Base-by-base conservation (phyloP, 2,329 filamentous ascomycete genomes). In the Cladosporium phlei region DNA sequence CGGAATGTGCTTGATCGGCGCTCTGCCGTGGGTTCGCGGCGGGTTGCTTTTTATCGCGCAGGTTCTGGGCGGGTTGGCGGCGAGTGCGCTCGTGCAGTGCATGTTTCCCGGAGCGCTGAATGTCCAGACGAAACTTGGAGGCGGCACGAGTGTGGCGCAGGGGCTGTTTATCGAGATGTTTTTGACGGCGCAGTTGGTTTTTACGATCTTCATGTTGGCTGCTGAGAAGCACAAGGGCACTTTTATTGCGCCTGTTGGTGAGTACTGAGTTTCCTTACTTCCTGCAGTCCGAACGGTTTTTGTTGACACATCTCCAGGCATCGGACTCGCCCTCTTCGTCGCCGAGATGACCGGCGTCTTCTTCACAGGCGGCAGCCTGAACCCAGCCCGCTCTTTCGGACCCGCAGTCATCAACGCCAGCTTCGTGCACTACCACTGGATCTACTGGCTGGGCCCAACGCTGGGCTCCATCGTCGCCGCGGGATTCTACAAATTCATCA, bases 271-370 rank as follows among this genome's bases (percentile, higher is more conserved):
- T 12, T 17, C 20, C 17, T 11, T 17, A 10, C 14, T 38, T 11
- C n/a, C n/a, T n/a, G 16, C 12, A 4, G 12, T 3, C 12, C 10
- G 16, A 39, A n/a, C n/a, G n/a, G n/a, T n/a, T n/a, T n/a, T n/a
- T 19, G 24, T 16, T 39, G 7, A 39, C 24, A 19, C 2, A 14
- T 16, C 3, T 19, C 34, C 50, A 17, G 44, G 47, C 14, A 72
- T 72, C 44, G 70, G 70, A 3, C 62, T 73, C 22, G 60, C 69
- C 30, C 63, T 74, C 0, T 75, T 75, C 58, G 64, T 74, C 38
- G 66, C 69, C 21, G 69, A 75, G 49, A 57, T 75, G 38, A 53
- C 58, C 11, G 61, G 62, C 12, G 57, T 60, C 46, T 69, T 62
- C 48, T 73, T 67, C 55, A 73, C 56, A 20, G 51, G 55, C 34